Base-by-base conservation (phyloP, 805 yeast genomes). In the Jamesozyma rosinii region DNA sequence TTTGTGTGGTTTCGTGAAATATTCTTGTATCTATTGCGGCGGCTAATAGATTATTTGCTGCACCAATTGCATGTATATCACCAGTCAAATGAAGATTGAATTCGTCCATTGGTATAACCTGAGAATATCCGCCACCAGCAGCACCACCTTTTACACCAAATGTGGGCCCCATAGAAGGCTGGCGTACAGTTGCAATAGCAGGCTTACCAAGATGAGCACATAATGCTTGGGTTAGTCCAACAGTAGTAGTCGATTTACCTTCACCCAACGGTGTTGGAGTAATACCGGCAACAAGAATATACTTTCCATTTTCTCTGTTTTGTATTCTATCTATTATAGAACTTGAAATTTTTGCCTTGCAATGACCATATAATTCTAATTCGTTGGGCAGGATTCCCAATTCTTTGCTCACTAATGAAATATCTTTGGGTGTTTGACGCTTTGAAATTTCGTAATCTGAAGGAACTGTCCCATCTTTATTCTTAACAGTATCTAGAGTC, bases 101-200 rank as follows among this genome's bases (percentile, higher is more conserved):
- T 68, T 90, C 97, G 65, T 90, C 98, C 97, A 90, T 90, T 41
- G 97, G 97, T 55, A 90, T 89, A 37, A 90, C 97, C 68, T 90
- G 97, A 2, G 97, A 76, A 66, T 87, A 90, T 37, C 97, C 97
- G 61, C 97, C 98, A 54, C 98, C 98, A 17, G 97, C 97, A 46
- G 98, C 98, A 65, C 97, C 97, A 58, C 98, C 98, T 69, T 90
- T 90, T 56, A 90, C 88, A 64, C 98, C 98, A 58, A 90, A 90
- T n/a, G 97, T 90, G 38, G 98, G 98, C 33, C 97, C 97, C 96
- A 90, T 87, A 11, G 95, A 83, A 24, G 97, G 97, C 64, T 90
- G 98, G 64, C 98, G 83, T 41, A 90, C 95, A 58, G 85, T 88
- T 42, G 97, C 98, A 64, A 89, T 79, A 33, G 95, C 79, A 45